Base-by-base conservation (phyloP, 2,329 filamentous ascomycete species). In the Microthyrium microscopicum region DNA sequence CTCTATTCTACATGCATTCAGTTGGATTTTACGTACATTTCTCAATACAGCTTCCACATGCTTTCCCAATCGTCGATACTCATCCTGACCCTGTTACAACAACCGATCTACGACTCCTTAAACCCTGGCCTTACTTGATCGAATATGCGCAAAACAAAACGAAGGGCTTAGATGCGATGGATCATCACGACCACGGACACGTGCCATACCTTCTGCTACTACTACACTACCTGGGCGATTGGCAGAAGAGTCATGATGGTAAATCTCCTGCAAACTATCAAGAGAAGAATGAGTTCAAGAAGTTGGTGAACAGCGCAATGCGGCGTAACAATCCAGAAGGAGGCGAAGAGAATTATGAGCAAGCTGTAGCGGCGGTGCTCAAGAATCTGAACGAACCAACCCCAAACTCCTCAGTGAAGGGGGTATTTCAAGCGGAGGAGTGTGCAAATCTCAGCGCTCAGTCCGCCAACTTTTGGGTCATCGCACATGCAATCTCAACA, bases 271-370 rank as follows among this genome's bases (percentile, higher is more conserved):
- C 62, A 8, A 76, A 64, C 3, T 94, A 91, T 56, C 73, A 77
- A 41, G 83, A 95, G 41, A 98, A 98, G 61, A 75, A 66, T 5
- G 74, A 74, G 11, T 95, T 98, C 51, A 68, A 80, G 36, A 68
- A 74, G 19, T 56, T 76, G 9, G 71, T 98, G 2, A 62, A 72
- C 8, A 62, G 64, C 5, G 72, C 68, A 3, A 70, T 77, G 44
- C 71, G 84, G 44, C 79, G 62, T 32, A 61, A 77, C 44, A 91
- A 73, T 37, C 54, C 82, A 1, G 84, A 92, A 52, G 85, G 84
- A 29, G 81, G 79, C 36, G 89, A 98, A 50, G 89, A 98, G 58
- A 98, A 98, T 53, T 98, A 84, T 48, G 83, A 94, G 39, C 89
- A 98, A 55, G 91, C 89, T 4, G 73, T 76, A 29, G 74, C 73